Evolutionary conservation across 306 rosid species (phyloP), one percentile per base, ranked within the genome.

Genomic region (Prunus kanzakura): DNA sequence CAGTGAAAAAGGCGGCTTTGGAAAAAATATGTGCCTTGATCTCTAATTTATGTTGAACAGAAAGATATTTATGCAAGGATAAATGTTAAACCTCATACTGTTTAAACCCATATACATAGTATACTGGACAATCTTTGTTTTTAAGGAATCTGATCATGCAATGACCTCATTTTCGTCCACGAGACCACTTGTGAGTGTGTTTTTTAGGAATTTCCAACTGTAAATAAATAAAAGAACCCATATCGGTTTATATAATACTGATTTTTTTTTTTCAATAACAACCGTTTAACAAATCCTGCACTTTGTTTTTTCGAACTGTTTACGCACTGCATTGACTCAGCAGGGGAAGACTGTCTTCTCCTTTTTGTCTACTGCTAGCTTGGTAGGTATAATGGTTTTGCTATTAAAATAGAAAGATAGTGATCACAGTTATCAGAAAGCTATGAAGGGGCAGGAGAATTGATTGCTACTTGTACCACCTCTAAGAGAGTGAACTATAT

Each of bases 401-500:
- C 67, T 29, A 62, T 30, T 16, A 2, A 62, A 7, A 29, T 29
- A 62, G 11, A 25, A 25, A 13, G 13, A 27, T 3, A 62, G 43
- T 18, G 41, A 62, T 29, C n/a, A 32, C 20, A 66, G 18, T 80
- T 86, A 80, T 63, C 50, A 73, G 65, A 86, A 79, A 57, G 69
- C 77, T 67, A 22, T 80, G 83, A 80, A 81, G 76, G 78, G 81
- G 63, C 75, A 69, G 76, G 87, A 82, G 64, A 83, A 27, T 66
- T 30, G 54, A 8, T 75, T 54, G 47, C 69, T 20, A 27, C 32
- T 54, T 12, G 80, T 62, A 64, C 80, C 68, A 54, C 67, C 71
- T 65, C 74, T 11, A 16, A 84, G 87, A 73, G 80, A 74, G 50
- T 81, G 80, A 76, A 87, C 69, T 68, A 84, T 86, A 30, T 84